These are phyloP conservation scores for Citrus maxima DNA, from an alignment of 345 rosid species.

Conservation along the genomic window DNA sequence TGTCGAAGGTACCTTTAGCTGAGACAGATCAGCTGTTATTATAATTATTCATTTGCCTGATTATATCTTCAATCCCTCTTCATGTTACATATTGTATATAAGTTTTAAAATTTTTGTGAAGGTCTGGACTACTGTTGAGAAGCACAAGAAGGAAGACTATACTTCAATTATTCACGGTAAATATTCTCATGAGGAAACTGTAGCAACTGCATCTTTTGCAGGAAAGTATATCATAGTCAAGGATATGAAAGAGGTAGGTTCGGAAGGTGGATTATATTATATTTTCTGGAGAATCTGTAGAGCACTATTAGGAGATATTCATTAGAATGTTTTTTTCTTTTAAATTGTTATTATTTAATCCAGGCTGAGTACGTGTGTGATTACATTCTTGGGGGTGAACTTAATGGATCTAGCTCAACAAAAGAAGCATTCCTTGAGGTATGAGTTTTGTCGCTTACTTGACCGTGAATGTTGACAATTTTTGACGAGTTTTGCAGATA, in stretches of 20 bases:
- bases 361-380: constrained; percentile 94
- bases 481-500: background rate
- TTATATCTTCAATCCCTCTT: too few relatives aligned
- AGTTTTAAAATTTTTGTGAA: too few relatives aligned
- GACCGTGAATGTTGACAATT: background rate
- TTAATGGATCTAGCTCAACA: constrained; percentile 91
- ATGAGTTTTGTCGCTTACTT: background rate
- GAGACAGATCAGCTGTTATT: background rate
- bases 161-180: constrained; percentile 85
- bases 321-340: too few relatives aligned
- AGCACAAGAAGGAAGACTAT: too few relatives aligned
- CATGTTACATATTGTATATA: too few relatives aligned
- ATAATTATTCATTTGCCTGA: too few relatives aligned
- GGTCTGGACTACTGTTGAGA: too few relatives aligned
- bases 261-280: background rate
- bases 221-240: constrained; percentile 73
- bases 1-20: constrained; percentile 62
- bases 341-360: too few relatives aligned
- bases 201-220: constrained; percentile 93
- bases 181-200: constrained; percentile 84
- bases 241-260: constrained; percentile 74
- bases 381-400: constrained; percentile 85
- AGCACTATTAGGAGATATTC: background rate
- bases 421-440: constrained; percentile 89
- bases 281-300: background rate